A percentile compares a stretch with the other conserved stretches of the same genome.
Conservation (phyloP, 495 filamentous ascomycete species). For the Penicillium bovifimosum region DNA sequence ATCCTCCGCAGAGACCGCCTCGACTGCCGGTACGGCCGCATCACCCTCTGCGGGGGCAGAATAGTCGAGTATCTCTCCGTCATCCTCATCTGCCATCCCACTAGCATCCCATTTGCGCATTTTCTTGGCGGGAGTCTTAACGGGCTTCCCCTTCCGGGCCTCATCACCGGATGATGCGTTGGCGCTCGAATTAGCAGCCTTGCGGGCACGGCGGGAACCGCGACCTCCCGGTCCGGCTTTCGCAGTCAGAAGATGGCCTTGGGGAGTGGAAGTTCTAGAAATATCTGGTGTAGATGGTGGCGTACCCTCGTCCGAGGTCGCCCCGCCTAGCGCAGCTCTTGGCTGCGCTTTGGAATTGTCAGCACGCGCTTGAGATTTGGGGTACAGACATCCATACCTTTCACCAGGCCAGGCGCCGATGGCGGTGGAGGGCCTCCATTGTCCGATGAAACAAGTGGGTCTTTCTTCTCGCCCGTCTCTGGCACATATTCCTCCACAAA, state of each 20-base stretch:
- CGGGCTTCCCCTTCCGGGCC: constrained; percentile 51
- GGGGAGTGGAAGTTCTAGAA: constrained; percentile 75
- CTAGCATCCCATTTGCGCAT: constrained; percentile 87
- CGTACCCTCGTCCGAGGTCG: constrained; percentile 49
- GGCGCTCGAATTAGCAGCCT: constrained; percentile 59
- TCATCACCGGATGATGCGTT: constrained; percentile 84
- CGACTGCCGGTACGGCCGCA: constrained; percentile 51
- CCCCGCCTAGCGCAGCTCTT: constrained; percentile 42
- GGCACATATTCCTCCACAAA: constrained; percentile 27
- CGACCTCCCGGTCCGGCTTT: constrained; percentile 67
- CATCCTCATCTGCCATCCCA: constrained; percentile 81
- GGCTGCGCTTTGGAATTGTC: constrained; percentile 37
- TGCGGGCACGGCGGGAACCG: constrained; percentile 75
- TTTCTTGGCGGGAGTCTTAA: constrained; percentile 63
- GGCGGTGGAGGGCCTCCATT: constrained; percentile 51
- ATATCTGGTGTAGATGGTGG: constrained; percentile 66
- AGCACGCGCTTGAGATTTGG: constrained; percentile 24
- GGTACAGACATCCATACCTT: constrained; percentile 31
- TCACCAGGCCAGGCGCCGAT: constrained; percentile 50
- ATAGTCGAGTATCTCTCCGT: constrained; percentile 79
- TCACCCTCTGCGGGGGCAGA: constrained; percentile 56
- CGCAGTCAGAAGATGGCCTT: constrained; percentile 60
- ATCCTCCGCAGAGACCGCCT: constrained; percentile 67
- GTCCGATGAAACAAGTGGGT: constrained; percentile 41
- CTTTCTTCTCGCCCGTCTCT: constrained; percentile 35